Evolutionary conservation across 495 filamentous ascomycete species (phyloP).

Genomic region (Podospora didyma): DNA sequence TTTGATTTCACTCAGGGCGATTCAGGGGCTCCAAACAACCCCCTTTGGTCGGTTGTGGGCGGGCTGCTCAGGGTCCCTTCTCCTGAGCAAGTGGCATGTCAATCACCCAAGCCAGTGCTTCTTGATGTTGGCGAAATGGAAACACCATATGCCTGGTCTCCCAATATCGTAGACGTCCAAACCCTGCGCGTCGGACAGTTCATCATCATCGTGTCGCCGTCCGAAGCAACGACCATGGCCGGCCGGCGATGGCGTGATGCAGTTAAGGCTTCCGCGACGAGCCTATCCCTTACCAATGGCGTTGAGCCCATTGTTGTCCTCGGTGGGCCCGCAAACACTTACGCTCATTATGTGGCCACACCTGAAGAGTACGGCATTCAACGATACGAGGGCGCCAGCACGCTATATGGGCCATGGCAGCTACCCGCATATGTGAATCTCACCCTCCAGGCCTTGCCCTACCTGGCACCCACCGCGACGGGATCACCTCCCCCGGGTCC

Average conservation of each 20-base stretch:
- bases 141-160: slow-evolving; percentile 78
- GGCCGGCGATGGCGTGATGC: slow-evolving; percentile 85
- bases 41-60: slow-evolving; percentile 79
- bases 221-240: slow-evolving; percentile 92
- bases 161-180: slow-evolving; percentile 92
- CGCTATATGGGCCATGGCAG: slow-evolving; percentile 82
- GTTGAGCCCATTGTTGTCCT: slow-evolving; percentile 57
- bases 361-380: slow-evolving; percentile 87
- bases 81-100: slow-evolving; percentile 70
- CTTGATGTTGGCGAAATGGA: slow-evolving; percentile 81
- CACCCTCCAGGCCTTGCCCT: slow-evolving; percentile 65
- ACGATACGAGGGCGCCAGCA: slow-evolving; percentile 92
- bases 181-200: slow-evolving; percentile 86
- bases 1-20: slow-evolving; percentile 93
- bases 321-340: slow-evolving; percentile 87
- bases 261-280: slow-evolving; percentile 50
- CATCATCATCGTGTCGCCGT: slow-evolving; percentile 78
- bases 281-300: slow-evolving; percentile 19
- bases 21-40: slow-evolving; percentile 64
- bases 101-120: slow-evolving; percentile 81
- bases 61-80: slow-evolving; percentile 66
- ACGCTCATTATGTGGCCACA: slow-evolving; percentile 88
- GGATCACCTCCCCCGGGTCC: slow-evolving; percentile 55
- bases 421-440: slow-evolving; percentile 85
- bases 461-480: slow-evolving; percentile 53